Evolutionary conservation across 257 asterid species (phyloP), one percentile per base, ranked within the genome.

Genomic region (Orobanche coerulescens): DNA sequence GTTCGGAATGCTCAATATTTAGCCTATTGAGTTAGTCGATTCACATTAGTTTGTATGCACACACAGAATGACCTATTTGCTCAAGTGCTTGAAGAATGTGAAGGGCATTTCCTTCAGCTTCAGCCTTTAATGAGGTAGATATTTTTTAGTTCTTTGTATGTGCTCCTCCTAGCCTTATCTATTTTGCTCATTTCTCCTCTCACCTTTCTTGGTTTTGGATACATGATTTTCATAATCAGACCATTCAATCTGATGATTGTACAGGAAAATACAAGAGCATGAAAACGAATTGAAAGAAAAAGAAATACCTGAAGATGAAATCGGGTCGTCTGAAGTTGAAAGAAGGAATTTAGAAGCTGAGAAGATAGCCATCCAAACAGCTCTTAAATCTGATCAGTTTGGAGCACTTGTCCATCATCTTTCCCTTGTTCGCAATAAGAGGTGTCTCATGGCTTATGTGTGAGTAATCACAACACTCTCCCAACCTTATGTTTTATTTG

Each of bases 391-490:
- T 22, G 74, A 83, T 80, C 84, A 84, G 82, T 82, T 84, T 53
- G 98, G 97, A 51, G 89, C 90, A 60, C 82, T 91, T 25, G 79
- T 84, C 65, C 98, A 91, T 79, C 98, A 88, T 78, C 82, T 78
- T 58, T 88, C 96, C 18, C 62, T 88, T 34, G 79, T 84, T 58
- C 98, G 96, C 66, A 91, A 84, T 67, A 91, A 91, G 69, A 95
- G 98, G 2, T 85, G 96, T 68, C 83, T 91, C 76, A 91, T 85
- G 96, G 88, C 94, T 65, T 91, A 85, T 67, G 80, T 77, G 98
- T 90, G 76, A 76, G 86, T 61, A 52, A n/a, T n/a, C n/a, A n/a
- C n/a, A n/a, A n/a, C n/a, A n/a, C n/a, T n/a, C n/a, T n/a, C n/a
- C n/a, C n/a, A n/a, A n/a, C n/a, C n/a, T n/a, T n/a, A n/a, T n/a